These are phyloP conservation scores for Sporothrix mexicana DNA, from an alignment of 2,329 filamentous ascomycete species.

Conservation along the genomic window DNA sequence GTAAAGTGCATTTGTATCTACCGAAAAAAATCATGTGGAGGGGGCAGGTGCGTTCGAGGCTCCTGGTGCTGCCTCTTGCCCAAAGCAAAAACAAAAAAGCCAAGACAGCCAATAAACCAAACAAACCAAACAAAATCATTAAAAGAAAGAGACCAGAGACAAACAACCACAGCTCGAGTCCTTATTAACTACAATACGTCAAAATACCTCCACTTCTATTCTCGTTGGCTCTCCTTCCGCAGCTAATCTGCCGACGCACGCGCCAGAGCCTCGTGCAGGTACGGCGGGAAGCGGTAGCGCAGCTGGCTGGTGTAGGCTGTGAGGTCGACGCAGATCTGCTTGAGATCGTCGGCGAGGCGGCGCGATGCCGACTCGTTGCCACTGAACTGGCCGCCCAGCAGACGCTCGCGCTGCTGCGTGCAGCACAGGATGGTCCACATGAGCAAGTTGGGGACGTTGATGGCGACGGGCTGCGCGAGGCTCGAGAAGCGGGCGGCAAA, in stretches of 20 bases:
- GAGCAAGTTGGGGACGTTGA: slow-evolving; percentile 87
- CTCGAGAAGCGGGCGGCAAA: slow-evolving; percentile 81
- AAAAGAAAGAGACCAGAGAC: too few species aligned
- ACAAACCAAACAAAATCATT: background rate
- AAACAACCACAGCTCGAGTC: background rate
- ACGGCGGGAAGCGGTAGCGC: slow-evolving; percentile 84
- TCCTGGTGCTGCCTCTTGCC: background rate
- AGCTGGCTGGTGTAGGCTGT: slow-evolving; percentile 94
- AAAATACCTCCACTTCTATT: background rate
- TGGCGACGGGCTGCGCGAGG: slow-evolving; percentile 79
- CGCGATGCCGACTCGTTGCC: slow-evolving; percentile 69
- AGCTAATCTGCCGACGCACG: slow-evolving; percentile 73
- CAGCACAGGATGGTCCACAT: slow-evolving; percentile 94
- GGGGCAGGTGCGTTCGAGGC: slow-evolving; percentile 11
- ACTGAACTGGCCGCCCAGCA: slow-evolving; percentile 74
- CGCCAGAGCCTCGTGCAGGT: slow-evolving; percentile 86
- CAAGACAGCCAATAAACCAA: background rate
- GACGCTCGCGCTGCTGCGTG: slow-evolving; percentile 74
- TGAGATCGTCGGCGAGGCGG: slow-evolving; percentile 71
- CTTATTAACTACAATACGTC: slow-evolving; percentile 7
- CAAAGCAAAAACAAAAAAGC: background rate
- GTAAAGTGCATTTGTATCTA: slow-evolving; percentile 3
- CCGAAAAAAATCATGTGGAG: background rate
- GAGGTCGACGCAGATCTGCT: slow-evolving; percentile 83
- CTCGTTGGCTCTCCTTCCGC: background rate